Percentiles rank a stretch among this genome's conserved stretches.
Conservation (phyloP, 345 rosid species). For the Noccaea bulbosa region DNA sequence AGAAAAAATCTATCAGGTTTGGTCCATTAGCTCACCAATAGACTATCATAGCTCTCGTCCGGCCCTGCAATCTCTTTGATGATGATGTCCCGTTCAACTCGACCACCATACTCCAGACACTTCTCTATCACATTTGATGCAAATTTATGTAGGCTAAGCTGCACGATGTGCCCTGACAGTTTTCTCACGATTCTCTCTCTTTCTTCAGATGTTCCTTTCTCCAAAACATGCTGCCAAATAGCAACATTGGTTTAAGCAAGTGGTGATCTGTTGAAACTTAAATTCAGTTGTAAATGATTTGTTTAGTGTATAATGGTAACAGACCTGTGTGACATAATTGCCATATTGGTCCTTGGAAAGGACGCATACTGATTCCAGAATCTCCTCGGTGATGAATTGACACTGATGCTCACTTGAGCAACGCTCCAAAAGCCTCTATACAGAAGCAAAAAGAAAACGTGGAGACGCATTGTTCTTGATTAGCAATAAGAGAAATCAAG, state of each 20-base stretch:
- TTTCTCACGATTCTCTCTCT: slow-evolving; percentile 59
- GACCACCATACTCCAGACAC: slow-evolving; percentile 63
- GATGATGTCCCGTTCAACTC: slow-evolving; percentile 56
- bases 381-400: slow-evolving; percentile 63
- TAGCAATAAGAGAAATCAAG: slow-evolving; percentile 24
- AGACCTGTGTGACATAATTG: slow-evolving; percentile 75
- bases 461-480: neutral
- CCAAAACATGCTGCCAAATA: slow-evolving; percentile 64
- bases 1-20: slow-evolving; percentile 2
- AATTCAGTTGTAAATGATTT: slow-evolving; percentile 4
- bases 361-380: slow-evolving; percentile 57
- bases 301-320: slow-evolving; percentile 13
- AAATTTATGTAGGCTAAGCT: slow-evolving; percentile 72
- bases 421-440: slow-evolving; percentile 71
- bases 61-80: slow-evolving; percentile 61
- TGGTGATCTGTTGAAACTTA: neutral
- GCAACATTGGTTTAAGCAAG: neutral
- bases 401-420: slow-evolving; percentile 58
- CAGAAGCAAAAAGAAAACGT: slow-evolving; percentile 23
- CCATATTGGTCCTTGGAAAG: slow-evolving; percentile 84
- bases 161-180: slow-evolving; percentile 59
- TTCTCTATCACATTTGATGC: slow-evolving; percentile 78
- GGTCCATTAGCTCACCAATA: slow-evolving; percentile 54
- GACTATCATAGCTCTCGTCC: slow-evolving; percentile 55
- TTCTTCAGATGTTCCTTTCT: slow-evolving; percentile 60